These are phyloP conservation scores for Xylariaceae sp. DNA, from an alignment of 2,329 filamentous ascomycete species.

Conservation along the genomic window DNA sequence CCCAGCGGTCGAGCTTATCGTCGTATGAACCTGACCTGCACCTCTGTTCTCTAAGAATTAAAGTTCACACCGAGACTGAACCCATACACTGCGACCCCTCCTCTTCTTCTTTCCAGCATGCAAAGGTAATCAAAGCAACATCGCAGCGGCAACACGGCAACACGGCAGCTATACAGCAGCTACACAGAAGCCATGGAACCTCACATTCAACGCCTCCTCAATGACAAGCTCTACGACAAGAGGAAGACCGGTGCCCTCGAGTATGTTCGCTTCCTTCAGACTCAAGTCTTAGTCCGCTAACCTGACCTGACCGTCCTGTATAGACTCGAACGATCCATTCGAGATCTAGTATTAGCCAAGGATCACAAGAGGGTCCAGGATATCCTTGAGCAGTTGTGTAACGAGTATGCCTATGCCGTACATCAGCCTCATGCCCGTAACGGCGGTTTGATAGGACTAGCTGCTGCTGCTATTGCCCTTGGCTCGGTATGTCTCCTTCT, in stretches of 20 bases:
- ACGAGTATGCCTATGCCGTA: conserved; percentile 96
- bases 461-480: conserved; percentile 92
- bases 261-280: conserved; percentile 61
- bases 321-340: conserved; percentile 88
- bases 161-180: too few species aligned
- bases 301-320: conserved; percentile 12
- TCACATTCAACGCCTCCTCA: conserved; percentile 85
- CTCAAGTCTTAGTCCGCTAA: not conserved
- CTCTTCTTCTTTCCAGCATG: conserved; percentile 9
- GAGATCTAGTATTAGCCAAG: conserved; percentile 75
- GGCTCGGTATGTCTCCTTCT: conserved; percentile 70
- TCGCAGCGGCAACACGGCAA: too few species aligned
- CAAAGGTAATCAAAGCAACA: conserved; percentile 9
- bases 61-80: not conserved
- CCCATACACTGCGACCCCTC: not conserved
- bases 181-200: conserved; percentile 85
- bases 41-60: not conserved
- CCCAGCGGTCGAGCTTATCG: not conserved
- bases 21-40: not conserved
- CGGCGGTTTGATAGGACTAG: conserved; percentile 92
- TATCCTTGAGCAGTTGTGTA: conserved; percentile 94
- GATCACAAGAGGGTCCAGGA: conserved; percentile 81
- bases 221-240: conserved; percentile 99
- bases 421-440: conserved; percentile 96
- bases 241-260: conserved; percentile 95